phyloP scores from a whole-genome alignment of 176 grass and related monocot species.

The Phoenix dactylifera region DNA sequence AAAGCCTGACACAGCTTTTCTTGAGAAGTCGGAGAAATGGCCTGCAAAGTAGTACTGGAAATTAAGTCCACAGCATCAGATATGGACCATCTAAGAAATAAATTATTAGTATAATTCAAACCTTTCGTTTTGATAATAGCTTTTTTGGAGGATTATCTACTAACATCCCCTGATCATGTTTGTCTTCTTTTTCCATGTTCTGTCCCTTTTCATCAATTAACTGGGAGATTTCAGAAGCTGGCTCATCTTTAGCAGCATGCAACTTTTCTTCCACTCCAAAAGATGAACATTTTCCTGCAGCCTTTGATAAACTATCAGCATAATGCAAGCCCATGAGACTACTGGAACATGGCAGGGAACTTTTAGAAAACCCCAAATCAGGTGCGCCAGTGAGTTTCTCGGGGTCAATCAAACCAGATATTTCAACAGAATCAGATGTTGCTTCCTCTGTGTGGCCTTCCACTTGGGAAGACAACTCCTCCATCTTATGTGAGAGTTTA shows the following conservation, averaged over 20 bases:
- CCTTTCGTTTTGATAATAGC: conserved; percentile 46
- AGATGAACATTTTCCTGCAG: background rate
- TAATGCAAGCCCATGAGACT: background rate
- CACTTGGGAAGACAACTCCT: background rate
- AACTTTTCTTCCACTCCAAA: conserved; percentile 15
- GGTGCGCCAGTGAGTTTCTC: background rate
- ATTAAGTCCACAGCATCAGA: background rate
- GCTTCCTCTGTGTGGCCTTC: background rate
- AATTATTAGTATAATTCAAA: conserved; percentile 8
- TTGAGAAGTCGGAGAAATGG: conserved; percentile 39
- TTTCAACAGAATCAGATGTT: background rate
- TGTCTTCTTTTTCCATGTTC: background rate
- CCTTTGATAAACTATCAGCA: conserved; percentile 4
- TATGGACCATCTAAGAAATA: conserved; percentile 4
- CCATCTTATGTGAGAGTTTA: background rate
- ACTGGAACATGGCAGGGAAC: background rate
- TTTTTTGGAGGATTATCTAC: conserved; percentile 31
- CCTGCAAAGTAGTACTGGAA: conserved; percentile 16
- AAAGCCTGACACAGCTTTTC: conserved; percentile 45
- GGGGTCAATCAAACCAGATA: background rate
- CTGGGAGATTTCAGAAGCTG: conserved; percentile 5
- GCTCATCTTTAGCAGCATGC: conserved; percentile 2
- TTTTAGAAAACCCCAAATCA: background rate
- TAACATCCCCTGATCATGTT: conserved; percentile 18
- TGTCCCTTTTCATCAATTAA: conserved; percentile 12